Conservation (phyloP, 1,284 basidiomycete genomes). For the Amylostereum areolatum region DNA sequence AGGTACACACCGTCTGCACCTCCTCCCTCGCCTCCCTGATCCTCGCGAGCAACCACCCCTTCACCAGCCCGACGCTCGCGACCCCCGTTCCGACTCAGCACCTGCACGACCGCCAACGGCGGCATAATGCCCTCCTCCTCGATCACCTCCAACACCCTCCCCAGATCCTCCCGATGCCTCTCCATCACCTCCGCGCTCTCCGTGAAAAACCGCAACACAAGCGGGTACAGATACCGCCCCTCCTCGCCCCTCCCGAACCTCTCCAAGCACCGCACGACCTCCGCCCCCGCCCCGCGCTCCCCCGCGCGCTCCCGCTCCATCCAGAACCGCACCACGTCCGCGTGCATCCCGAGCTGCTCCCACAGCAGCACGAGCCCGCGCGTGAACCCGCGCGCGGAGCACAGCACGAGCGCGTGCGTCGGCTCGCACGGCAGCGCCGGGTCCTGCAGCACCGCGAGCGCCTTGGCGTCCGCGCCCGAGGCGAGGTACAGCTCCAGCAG, state of each 20-base stretch:
- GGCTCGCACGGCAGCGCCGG: slow-evolving; percentile 76
- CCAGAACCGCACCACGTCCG: slow-evolving; percentile 90
- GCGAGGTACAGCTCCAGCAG: slow-evolving; percentile 90
- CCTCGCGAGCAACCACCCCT: slow-evolving; percentile 80
- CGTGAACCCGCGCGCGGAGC: slow-evolving; percentile 78
- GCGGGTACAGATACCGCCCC: slow-evolving; percentile 76
- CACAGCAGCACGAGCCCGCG: slow-evolving; percentile 85
- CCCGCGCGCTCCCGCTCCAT: slow-evolving; percentile 64
- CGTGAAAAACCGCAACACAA: slow-evolving; percentile 89
- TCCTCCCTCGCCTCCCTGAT: slow-evolving; percentile 73
- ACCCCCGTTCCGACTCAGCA: slow-evolving; percentile 82
- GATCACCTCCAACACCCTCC: slow-evolving; percentile 67
- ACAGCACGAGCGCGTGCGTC: slow-evolving; percentile 90
- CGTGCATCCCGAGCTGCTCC: slow-evolving; percentile 94
- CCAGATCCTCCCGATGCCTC: slow-evolving; percentile 68
- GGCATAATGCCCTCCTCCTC: slow-evolving; percentile 80
- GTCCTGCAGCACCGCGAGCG: slow-evolving; percentile 61
- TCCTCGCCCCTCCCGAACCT: slow-evolving; percentile 60
- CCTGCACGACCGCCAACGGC: slow-evolving; percentile 84
- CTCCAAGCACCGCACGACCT: slow-evolving; percentile 70
- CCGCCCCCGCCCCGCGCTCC: slow-evolving; percentile 41
- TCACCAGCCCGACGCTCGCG: slow-evolving; percentile 85
- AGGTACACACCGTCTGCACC: slow-evolving; percentile 64
- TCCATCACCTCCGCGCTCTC: slow-evolving; percentile 66
- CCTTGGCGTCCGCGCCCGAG: slow-evolving; percentile 47